Conservation (phyloP, 768 basidiomycete species). For the Agrocybe chaxingu region DNA sequence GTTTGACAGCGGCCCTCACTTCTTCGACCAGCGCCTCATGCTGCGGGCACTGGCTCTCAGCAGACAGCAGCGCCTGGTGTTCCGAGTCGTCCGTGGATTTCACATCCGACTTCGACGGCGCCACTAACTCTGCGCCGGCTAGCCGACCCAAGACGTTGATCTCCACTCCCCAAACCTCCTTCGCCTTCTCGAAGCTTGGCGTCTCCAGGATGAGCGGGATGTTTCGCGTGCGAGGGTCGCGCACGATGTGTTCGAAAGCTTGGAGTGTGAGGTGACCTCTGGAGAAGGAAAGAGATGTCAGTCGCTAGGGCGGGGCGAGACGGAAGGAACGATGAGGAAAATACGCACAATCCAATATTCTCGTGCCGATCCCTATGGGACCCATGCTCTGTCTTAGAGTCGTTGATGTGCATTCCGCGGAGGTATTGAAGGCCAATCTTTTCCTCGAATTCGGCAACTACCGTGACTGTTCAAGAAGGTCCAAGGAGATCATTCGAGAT, state of each 20-base stretch:
- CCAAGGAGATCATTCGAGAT: neutral
- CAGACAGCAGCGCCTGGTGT: no score
- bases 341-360: conserved; percentile 75
- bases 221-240: conserved; percentile 60
- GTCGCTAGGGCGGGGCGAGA: neutral
- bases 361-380: conserved; percentile 79
- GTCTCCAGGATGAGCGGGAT: conserved; percentile 86
- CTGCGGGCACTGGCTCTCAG: no score
- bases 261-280: conserved; percentile 68
- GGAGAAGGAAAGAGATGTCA: neutral
- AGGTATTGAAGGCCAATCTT: conserved; percentile 71
- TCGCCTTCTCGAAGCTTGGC: conserved; percentile 59
- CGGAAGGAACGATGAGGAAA: neutral
- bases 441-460: conserved; percentile 65
- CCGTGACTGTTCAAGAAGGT: neutral
- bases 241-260: conserved; percentile 64
- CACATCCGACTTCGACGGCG: neutral
- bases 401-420: conserved; percentile 83
- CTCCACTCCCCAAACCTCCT: conserved; percentile 70
- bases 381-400: conserved; percentile 63
- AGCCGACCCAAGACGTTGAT: conserved; percentile 57
- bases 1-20: conserved; percentile 15
- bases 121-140: conserved; percentile 16
- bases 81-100: no score
- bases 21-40: conserved; percentile 7